Conservation (phyloP, 164 flowering plant genomes). For the Nelumbo lutea region DNA sequence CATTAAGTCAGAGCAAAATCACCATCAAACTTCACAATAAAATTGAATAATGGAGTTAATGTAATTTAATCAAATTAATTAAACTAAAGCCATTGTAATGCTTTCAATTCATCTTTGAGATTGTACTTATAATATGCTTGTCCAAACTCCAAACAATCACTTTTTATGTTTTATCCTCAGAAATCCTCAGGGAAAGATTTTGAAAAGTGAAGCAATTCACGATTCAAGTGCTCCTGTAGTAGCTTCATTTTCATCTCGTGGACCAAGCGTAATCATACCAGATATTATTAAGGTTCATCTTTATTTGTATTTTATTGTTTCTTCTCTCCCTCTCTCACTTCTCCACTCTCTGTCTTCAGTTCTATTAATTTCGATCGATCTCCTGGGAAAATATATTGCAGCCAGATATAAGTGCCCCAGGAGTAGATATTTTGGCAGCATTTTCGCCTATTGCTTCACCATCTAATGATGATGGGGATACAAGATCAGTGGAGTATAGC, state of each 20-base stretch:
- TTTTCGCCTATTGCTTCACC: slow-evolving; percentile 30
- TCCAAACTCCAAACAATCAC: no score
- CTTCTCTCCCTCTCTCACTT: not conserved
- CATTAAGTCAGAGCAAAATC: no score
- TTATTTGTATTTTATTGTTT: not conserved
- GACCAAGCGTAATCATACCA: slow-evolving; percentile 31
- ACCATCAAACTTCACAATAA: no score
- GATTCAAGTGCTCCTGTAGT: slow-evolving; percentile 37
- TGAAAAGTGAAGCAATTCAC: slow-evolving; percentile 16
- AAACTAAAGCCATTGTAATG: no score
- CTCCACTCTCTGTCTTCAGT: not conserved
- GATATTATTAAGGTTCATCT: slow-evolving; percentile 38
- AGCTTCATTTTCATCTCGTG: slow-evolving; percentile 50
- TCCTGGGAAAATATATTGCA: slow-evolving; percentile 14
- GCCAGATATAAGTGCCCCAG: slow-evolving; percentile 71
- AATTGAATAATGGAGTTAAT: no score
- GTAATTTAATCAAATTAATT: no score
- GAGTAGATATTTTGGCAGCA: slow-evolving; percentile 54
- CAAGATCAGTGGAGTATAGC: slow-evolving; percentile 28
- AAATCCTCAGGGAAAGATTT: slow-evolving; percentile 14
- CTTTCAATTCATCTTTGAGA: not conserved
- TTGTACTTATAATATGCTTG: no score
- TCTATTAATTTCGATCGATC: not conserved
- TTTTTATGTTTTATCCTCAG: not conserved
- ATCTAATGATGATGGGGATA: slow-evolving; percentile 16